These are phyloP conservation scores for Myriosclerotinia duriaeana DNA, from an alignment of 2,329 filamentous ascomycete genomes.

Conservation along the genomic window DNA sequence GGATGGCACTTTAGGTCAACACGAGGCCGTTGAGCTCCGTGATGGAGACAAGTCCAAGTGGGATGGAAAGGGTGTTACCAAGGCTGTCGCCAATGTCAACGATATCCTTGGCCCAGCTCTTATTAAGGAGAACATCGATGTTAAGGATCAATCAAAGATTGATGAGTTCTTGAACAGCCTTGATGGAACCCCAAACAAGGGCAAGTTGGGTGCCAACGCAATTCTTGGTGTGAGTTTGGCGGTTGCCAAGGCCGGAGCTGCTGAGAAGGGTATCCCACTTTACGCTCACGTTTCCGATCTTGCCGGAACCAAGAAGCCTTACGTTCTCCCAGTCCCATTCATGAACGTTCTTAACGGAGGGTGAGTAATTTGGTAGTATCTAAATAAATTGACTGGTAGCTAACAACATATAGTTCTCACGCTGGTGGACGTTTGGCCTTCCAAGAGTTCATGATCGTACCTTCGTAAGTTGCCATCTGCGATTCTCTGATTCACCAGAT, in stretches of 20 bases:
- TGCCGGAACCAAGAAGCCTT: conserved; percentile 87
- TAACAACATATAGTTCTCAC: conserved; percentile 66
- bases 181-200: conserved; percentile 83
- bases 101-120: conserved; percentile 73
- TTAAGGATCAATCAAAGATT: conserved; percentile 81
- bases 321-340: conserved; percentile 86
- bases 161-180: conserved; percentile 84
- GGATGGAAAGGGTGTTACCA: conserved; percentile 82
- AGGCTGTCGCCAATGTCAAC: conserved; percentile 87
- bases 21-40: conserved; percentile 88
- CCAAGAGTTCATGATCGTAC: conserved; percentile 96
- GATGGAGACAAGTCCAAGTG: conserved; percentile 86
- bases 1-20: conserved; percentile 60
- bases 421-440: conserved; percentile 93
- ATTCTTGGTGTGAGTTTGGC: conserved; percentile 84
- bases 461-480: conserved; percentile 56
- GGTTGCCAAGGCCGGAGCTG: conserved; percentile 83
- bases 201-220: conserved; percentile 83
- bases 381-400: background rate
- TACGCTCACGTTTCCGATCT: conserved; percentile 87
- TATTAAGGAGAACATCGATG: conserved; percentile 79
- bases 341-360: conserved; percentile 88
- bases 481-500: conserved; percentile 6
- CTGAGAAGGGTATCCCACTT: conserved; percentile 83
- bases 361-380: conserved; percentile 31